Evolutionary conservation across 2,329 filamentous ascomycete species (phyloP).

Genomic region (Exophiala alcalophila): DNA sequence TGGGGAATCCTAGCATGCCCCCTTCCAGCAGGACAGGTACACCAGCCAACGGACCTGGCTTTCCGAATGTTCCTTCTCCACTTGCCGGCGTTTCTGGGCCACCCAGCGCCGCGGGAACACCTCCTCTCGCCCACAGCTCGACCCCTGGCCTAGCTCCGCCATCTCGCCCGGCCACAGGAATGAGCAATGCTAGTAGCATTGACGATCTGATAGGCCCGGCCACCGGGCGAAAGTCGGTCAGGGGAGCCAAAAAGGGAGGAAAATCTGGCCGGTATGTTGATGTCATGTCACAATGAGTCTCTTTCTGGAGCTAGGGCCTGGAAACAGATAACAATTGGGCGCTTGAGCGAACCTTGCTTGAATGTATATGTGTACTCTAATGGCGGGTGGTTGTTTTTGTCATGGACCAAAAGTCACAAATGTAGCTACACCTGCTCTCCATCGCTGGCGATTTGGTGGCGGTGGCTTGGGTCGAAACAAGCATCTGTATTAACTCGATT

Average conservation of each 20-base stretch:
- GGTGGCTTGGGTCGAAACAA: background rate
- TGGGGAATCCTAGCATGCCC: conserved; percentile 12
- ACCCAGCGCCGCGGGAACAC: conserved; percentile 29
- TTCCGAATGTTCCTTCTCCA: conserved; percentile 20
- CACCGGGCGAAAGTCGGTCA: conserved; percentile 54
- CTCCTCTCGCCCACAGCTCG: conserved; percentile 29
- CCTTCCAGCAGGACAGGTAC: conserved; percentile 25
- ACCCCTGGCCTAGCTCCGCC: conserved; percentile 38
- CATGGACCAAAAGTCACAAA: conserved; percentile 2
- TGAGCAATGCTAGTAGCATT: conserved; percentile 91
- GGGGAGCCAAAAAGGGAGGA: conserved; percentile 62
- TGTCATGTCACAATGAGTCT: conserved; percentile 78
- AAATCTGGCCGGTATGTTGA: conserved; percentile 89
- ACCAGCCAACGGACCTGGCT: conserved; percentile 17
- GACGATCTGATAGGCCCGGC: conserved; percentile 83
- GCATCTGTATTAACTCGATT: no score
- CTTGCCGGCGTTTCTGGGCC: conserved; percentile 32
- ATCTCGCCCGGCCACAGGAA: conserved; percentile 68
- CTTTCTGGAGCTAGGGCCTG: no score
- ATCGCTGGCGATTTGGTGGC: conserved; percentile 10
- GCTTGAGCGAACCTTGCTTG: no score
- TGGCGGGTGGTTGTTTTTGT: no score
- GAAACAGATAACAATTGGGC: conserved; percentile 8
- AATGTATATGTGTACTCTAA: conserved; percentile 6
- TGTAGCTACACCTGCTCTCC: conserved; percentile 1